A percentile compares a stretch with the other conserved stretches of the same genome.
Evolutionary conservation across 371 early-diverging fungal genomes (phyloP).

Genomic region (Coemansia sp.): DNA sequence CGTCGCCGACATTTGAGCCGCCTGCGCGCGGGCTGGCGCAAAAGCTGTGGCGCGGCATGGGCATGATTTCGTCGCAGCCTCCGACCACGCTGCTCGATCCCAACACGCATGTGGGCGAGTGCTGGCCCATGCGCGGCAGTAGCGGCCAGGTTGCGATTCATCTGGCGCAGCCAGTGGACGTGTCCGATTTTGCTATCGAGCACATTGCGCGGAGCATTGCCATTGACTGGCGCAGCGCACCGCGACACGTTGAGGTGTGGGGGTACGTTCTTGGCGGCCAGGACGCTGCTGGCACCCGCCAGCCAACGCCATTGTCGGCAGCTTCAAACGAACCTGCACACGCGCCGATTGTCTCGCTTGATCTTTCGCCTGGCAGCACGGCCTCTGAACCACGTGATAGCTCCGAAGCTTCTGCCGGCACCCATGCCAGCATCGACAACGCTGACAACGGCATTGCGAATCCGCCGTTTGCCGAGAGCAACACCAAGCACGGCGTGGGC

Average conservation of each 20-base stretch:
- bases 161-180: slow-evolving; percentile 57
- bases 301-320: background rate
- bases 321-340: background rate
- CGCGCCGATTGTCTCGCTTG: slow-evolving; percentile 1
- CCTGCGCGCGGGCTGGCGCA: slow-evolving; percentile 39
- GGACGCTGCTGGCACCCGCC: slow-evolving; percentile 8
- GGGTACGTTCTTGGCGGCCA: slow-evolving; percentile 53
- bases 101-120: slow-evolving; percentile 61
- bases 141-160: slow-evolving; percentile 64
- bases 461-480: slow-evolving; percentile 28
- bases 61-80: slow-evolving; percentile 48
- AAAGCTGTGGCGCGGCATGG: slow-evolving; percentile 26
- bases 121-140: slow-evolving; percentile 71
- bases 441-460: slow-evolving; percentile 13
- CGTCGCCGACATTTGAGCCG: slow-evolving; percentile 57
- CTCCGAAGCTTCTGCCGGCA: background rate
- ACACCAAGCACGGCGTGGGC: slow-evolving; percentile 15
- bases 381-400: background rate
- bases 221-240: slow-evolving; percentile 61
- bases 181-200: slow-evolving; percentile 67
- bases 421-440: background rate
- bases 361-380: background rate
- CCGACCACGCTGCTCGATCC: slow-evolving; percentile 59
- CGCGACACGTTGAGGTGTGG: slow-evolving; percentile 68
- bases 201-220: slow-evolving; percentile 60